A percentile compares a stretch with the other conserved stretches of the same genome.
Conservation (phyloP, 139 green algal species). For the Eudorina sp. region DNA sequence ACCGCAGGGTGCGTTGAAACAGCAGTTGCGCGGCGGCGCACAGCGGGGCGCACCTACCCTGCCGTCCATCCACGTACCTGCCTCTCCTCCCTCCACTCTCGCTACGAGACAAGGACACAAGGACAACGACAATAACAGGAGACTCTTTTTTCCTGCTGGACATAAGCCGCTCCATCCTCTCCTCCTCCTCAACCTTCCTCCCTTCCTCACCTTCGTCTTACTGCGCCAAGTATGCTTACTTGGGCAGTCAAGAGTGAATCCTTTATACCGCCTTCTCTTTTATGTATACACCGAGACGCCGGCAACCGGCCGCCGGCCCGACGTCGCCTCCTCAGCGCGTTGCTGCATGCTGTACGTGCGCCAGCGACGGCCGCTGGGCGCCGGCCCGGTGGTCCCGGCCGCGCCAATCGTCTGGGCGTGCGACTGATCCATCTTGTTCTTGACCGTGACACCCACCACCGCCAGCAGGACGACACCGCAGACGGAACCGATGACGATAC, state of each 20-base stretch:
- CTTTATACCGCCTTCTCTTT: too few species aligned
- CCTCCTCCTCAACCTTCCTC: not conserved
- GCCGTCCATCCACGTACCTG: too few species aligned
- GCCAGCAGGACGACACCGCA: not conserved
- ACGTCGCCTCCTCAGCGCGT: not conserved
- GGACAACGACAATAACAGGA: too few species aligned
- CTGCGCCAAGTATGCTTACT: too few species aligned
- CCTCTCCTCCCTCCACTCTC: too few species aligned
- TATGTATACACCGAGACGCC: conserved; percentile 22
- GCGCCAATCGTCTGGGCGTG: not conserved
- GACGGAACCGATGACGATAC: conserved; percentile 30
- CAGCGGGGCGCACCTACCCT: too few species aligned
- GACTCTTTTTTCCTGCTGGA: too few species aligned
- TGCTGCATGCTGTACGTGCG: conserved; percentile 46
- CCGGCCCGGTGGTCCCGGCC: not conserved
- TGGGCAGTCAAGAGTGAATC: too few species aligned
- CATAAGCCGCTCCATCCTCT: not conserved
- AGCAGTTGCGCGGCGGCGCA: too few species aligned
- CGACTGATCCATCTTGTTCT: not conserved
- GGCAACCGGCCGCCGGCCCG: not conserved
- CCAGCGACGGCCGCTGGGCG: not conserved
- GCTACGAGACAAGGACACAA: too few species aligned
- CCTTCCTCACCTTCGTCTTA: too few species aligned
- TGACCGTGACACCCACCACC: not conserved
- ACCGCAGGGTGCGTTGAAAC: too few species aligned